These are phyloP conservation scores for Histomonas meleagridis DNA, from an alignment of 208 protist species.

Conservation along the genomic window DNA sequence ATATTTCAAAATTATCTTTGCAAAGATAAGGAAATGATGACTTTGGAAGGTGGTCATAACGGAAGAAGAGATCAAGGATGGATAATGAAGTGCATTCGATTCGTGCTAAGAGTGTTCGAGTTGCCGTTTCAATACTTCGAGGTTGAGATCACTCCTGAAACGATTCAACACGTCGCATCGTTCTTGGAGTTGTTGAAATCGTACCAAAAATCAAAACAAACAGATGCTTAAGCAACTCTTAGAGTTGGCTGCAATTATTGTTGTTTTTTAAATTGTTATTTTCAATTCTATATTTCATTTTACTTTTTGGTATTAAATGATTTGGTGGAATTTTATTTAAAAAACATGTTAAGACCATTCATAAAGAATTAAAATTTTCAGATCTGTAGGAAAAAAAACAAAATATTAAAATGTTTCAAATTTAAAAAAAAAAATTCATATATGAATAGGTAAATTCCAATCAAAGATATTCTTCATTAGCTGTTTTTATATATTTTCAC, in stretches of 20 bases:
- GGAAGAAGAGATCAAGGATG: background rate
- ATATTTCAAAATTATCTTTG: background rate
- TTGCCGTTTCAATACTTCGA: background rate
- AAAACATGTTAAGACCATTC: too few species aligned
- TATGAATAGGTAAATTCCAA: too few species aligned
- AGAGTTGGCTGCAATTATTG: background rate
- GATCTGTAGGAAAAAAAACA: too few species aligned
- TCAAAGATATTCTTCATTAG: too few species aligned
- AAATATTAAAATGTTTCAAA: too few species aligned
- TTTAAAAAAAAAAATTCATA: too few species aligned
- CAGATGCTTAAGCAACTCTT: background rate
- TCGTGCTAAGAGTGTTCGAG: background rate
- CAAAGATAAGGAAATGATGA: constrained; percentile 3
- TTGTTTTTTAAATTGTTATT: background rate
- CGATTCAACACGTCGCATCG: background rate
- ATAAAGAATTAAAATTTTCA: too few species aligned
- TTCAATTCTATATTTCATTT: background rate
- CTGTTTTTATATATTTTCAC: too few species aligned
- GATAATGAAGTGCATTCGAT: background rate
- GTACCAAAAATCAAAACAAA: too few species aligned
- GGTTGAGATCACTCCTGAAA: background rate
- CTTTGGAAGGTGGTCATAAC: background rate
- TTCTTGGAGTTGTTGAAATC: background rate
- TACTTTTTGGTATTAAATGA: background rate
- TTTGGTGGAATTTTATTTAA: background rate